phyloP scores from a whole-genome alignment of 345 rosid genomes.

The Hevea brasiliensis region DNA sequence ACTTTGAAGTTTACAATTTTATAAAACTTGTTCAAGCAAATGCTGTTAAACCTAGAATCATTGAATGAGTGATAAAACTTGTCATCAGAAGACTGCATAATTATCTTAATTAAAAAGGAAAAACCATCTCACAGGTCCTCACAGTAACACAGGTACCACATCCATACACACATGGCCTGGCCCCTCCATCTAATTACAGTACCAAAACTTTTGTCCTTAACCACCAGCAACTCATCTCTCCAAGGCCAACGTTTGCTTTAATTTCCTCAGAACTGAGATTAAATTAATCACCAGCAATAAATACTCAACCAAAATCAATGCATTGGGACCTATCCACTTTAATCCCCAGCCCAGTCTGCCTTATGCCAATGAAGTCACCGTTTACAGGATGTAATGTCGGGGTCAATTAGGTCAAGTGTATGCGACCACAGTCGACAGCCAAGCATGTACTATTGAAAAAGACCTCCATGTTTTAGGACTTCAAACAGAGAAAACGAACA shows the following conservation, averaged over 20 bases:
- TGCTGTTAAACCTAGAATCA: no score
- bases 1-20: no score
- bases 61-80: background rate
- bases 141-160: background rate
- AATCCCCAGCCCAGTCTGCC: conserved; percentile 6
- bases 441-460: background rate
- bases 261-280: conserved; percentile 1
- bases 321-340: conserved; percentile 23
- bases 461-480: background rate
- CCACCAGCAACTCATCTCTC: background rate
- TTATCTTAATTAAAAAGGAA: conserved; percentile 1
- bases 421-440: background rate
- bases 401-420: background rate
- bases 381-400: conserved; percentile 8
- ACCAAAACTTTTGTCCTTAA: background rate
- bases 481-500: background rate
- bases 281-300: conserved; percentile 10
- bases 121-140: background rate
- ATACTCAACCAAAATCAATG: conserved; percentile 10
- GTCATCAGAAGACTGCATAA: background rate
- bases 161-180: background rate
- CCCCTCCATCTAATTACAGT: background rate
- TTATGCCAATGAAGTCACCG: conserved; percentile 1
- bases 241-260: background rate
- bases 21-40: no score